Base-by-base conservation (phyloP, 2,329 filamentous ascomycete genomes). In the Arthrobotrys musiformis region DNA sequence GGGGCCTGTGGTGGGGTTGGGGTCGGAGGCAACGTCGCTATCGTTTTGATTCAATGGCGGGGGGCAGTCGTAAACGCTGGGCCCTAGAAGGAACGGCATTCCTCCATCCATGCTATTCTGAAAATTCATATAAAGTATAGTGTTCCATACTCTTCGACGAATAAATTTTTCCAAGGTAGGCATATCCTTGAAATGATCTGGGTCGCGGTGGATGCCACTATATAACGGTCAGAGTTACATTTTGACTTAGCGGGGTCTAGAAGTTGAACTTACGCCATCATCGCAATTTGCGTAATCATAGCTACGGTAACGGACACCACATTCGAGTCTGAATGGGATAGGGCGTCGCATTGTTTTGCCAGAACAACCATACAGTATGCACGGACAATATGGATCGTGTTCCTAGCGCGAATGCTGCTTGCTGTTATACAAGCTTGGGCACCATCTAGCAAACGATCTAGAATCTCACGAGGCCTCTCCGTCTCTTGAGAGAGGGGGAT, bases 21-120 rank as follows among this genome's bases (percentile, higher is more conserved):
- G 50, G 4, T 77, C 73, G n/a, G 35, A 24, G 1, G 46, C 22
- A 15, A 66, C 40, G 15, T 77, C 73, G 22, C 62, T 70, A 5
- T 77, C 73, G 35, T 70, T 77, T 33, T 67, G 42, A 24, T 77
- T 77, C n/a, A 70, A 28, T 2, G 73, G 73, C 33, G 60, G 40
- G 13, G 73, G 54, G 37, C 73, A 77, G 28, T 77, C 73, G 42
- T 77, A 77, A n/a, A 77, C 73, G 40, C 58, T 54, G 2, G 66
- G 50, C 2, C 44, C 24, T 17, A 77, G 42, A 17, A 77, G 73
- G 35, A 77, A 77, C 19, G 73, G 73, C 73, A 77, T 77, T 19
- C 73, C 73, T 1, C 58, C 73, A 46, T 77, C 73, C 73, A 77
- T 77, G 50, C 73, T 77, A 46, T 77, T 77, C 42, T 77, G 73